Evolutionary conservation across 768 basidiomycete species (phyloP), one percentile per base, ranked within the genome.

Genomic region (Pholiota molesta): DNA sequence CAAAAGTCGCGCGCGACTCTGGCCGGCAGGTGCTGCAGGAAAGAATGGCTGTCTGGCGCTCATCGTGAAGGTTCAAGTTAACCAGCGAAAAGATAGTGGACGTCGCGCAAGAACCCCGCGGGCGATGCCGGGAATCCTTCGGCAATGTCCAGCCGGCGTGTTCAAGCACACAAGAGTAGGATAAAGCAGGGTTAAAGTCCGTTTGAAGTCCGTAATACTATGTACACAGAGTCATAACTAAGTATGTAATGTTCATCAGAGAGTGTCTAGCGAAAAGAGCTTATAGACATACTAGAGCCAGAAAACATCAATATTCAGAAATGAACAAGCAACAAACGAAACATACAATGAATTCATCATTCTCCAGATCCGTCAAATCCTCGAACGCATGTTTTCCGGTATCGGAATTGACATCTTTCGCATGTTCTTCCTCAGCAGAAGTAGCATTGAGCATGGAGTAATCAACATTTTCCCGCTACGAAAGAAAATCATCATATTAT

Each of bases 261-360:
- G 35, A 11, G 2, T 5, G 35, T 16, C 35, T 37, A 37, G 14
- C 10, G 14, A 3, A 13, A 37, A 35, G 3, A 9, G 10, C 19
- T 49, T 26, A 19, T 49, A 49, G 19, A 49, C 47, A 49, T 49
- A 49, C 47, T 49, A 49, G 23, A 26, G 23, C 6, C 35, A 5
- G 2, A 21, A 49, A 26, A 49, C 10, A 49, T 49, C 23, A 26
- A 26, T 26, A 49, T 14, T 21, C 21, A 26, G 14, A 4, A 23
- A 21, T 7, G 6, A 49, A 26, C 0, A n/a, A 26, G 47, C 21
- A 49, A 14, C 7, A 21, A 10, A 49, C n/a, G 11, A 21, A 49
- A 49, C 70, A 55, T 37, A 71, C 70, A 45, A 71, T 67, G 49
- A 71, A 71, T 42, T 71, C 70, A 31, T 71, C 66, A 35, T 71